Percentiles rank a stretch among this genome's conserved stretches.
phyloP scores from a whole-genome alignment of 2,329 filamentous ascomycete species.

The Aspergillus nomiae region DNA sequence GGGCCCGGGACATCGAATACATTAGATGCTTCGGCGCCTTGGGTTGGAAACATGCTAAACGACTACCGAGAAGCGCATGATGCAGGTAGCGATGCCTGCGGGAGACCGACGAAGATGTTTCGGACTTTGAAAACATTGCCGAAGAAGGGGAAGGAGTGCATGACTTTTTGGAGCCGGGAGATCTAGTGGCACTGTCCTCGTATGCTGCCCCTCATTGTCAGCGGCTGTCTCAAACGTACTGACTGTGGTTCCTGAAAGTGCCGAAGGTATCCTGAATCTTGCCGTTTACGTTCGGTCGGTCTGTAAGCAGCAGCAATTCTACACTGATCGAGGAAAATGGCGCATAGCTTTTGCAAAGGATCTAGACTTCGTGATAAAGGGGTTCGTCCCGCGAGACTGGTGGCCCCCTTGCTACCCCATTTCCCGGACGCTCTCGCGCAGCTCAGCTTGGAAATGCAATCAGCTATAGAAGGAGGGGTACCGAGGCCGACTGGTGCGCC shows the following conservation, averaged over 20 bases:
- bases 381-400: constrained; percentile 47
- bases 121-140: constrained; percentile 27
- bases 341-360: constrained; percentile 37
- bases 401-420: constrained; percentile 53
- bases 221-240: neutral
- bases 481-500: constrained; percentile 40
- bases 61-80: constrained; percentile 31
- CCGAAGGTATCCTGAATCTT: constrained; percentile 31
- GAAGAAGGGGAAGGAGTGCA: constrained; percentile 33
- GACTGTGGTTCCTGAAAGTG: constrained; percentile 5
- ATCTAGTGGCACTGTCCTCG: constrained; percentile 41
- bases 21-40: constrained; percentile 15
- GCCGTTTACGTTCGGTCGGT: constrained; percentile 46
- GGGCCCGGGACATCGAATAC: constrained; percentile 22
- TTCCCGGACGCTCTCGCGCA: constrained; percentile 46
- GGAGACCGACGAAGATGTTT: constrained; percentile 25
- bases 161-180: constrained; percentile 42
- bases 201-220: constrained; percentile 19
- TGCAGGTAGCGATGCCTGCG: constrained; percentile 28
- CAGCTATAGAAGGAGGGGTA: constrained; percentile 43
- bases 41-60: constrained; percentile 38
- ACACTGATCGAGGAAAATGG: constrained; percentile 47
- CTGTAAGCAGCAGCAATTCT: constrained; percentile 46
- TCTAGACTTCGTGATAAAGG: constrained; percentile 53
- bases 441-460: constrained; percentile 33